These are phyloP conservation scores for Starmerella cellae DNA, from an alignment of 805 yeast genomes.

Conservation along the genomic window DNA sequence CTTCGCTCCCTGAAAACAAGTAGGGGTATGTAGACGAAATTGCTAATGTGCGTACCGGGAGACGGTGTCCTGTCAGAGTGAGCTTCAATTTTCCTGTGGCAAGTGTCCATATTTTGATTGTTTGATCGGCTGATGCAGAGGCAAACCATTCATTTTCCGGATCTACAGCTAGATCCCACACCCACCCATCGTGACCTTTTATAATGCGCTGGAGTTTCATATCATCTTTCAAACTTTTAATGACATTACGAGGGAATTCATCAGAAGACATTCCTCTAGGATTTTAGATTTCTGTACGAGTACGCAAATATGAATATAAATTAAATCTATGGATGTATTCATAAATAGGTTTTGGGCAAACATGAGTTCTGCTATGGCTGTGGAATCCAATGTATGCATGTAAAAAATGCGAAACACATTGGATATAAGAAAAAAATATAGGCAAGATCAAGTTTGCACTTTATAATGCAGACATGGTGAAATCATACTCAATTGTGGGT, in stretches of 20 bases:
- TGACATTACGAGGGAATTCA: slow-evolving; percentile 97
- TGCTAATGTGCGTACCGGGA: slow-evolving; percentile 70
- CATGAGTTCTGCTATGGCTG: too few relatives aligned
- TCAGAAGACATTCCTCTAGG: too few relatives aligned
- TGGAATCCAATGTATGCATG: too few relatives aligned
- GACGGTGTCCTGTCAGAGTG: slow-evolving; percentile 78
- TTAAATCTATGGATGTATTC: too few relatives aligned
- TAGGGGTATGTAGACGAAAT: slow-evolving; percentile 72
- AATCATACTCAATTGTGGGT: slow-evolving; percentile 94
- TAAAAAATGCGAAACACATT: too few relatives aligned
- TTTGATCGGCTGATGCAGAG: slow-evolving; percentile 78
- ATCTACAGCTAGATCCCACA: slow-evolving; percentile 66
- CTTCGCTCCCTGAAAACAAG: slow-evolving; percentile 84
- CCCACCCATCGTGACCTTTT: slow-evolving; percentile 90
- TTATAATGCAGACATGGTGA: slow-evolving; percentile 83
- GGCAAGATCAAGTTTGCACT: neutral
- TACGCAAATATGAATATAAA: too few relatives aligned
- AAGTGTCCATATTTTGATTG: slow-evolving; percentile 84
- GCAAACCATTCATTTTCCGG: slow-evolving; percentile 86
- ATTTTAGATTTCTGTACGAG: too few relatives aligned
- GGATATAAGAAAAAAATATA: too few relatives aligned
- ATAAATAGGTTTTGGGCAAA: too few relatives aligned
- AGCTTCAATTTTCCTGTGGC: slow-evolving; percentile 56
- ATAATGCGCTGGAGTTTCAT: slow-evolving; percentile 37
- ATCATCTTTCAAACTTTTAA: slow-evolving; percentile 21